A percentile compares a stretch with the other conserved stretches of the same genome.
phyloP scores from a whole-genome alignment of 805 yeast species.

The Sporopachydermia quercuum region DNA sequence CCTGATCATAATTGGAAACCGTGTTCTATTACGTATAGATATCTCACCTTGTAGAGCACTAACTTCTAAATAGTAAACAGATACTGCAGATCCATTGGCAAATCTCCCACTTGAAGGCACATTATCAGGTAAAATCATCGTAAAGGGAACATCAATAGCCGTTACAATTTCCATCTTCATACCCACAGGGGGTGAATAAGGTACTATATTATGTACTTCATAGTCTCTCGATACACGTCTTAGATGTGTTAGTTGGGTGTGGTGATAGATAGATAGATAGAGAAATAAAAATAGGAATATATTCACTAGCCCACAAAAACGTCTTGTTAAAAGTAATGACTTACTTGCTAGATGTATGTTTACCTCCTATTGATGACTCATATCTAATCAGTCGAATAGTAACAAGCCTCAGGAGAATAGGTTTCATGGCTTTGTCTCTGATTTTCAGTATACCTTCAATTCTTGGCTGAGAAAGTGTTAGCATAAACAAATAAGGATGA shows the following conservation, averaged over 20 bases:
- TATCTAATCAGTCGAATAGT: constrained; percentile 28
- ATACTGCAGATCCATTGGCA: constrained; percentile 4
- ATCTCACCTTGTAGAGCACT: constrained; percentile 4
- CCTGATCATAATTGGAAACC: constrained; percentile 39
- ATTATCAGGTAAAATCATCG: constrained; percentile 40
- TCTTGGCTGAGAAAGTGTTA: constrained; percentile 27
- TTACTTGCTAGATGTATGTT: not conserved
- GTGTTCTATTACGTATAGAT: constrained; percentile 9
- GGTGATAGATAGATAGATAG: not conserved
- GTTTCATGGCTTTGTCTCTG: constrained; percentile 33
- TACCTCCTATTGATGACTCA: not conserved
- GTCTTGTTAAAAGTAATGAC: too few species aligned
- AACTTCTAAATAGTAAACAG: constrained; percentile 1
- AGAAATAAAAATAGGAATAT: not conserved
- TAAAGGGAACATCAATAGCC: constrained; percentile 45
- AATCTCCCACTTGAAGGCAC: constrained; percentile 34
- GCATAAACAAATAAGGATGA: constrained; percentile 5
- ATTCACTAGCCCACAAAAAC: too few species aligned
- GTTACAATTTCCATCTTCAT: constrained; percentile 10
- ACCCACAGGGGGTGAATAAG: not conserved
- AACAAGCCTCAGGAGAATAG: constrained; percentile 31
- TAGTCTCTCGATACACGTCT: not conserved
- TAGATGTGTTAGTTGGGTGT: not conserved
- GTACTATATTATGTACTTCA: not conserved
- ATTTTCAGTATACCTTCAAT: constrained; percentile 41